Conservation (phyloP, 2,329 filamentous ascomycete genomes). For the Aspergillus ochraceus region DNA sequence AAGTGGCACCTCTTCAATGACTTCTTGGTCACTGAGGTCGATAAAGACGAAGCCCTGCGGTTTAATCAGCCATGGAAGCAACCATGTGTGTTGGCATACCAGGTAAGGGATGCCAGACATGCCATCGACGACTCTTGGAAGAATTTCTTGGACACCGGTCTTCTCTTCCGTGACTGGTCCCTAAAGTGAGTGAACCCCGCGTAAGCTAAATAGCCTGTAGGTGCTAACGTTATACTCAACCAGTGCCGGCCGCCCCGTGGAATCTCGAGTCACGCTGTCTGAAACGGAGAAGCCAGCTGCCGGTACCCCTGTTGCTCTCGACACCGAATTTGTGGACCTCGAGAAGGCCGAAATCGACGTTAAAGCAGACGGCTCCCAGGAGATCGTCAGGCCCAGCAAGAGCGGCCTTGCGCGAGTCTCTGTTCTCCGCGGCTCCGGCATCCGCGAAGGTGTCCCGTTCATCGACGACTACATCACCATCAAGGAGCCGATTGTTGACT, state of each 20-base stretch:
- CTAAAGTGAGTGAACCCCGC: slow-evolving; percentile 41
- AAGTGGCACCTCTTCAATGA: slow-evolving; percentile 98
- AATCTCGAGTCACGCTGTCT: slow-evolving; percentile 39
- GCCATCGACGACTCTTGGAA: slow-evolving; percentile 86
- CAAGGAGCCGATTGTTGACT: slow-evolving; percentile 88
- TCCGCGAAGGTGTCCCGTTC: slow-evolving; percentile 79
- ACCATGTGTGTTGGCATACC: slow-evolving; percentile 83
- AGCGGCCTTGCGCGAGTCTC: slow-evolving; percentile 92
- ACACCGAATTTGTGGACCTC: slow-evolving; percentile 93
- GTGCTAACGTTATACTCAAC: slow-evolving; percentile 5
- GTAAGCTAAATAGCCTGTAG: neutral
- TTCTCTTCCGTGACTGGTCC: slow-evolving; percentile 75
- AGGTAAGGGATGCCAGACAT: slow-evolving; percentile 78
- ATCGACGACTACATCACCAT: slow-evolving; percentile 97
- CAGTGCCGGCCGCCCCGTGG: slow-evolving; percentile 39
- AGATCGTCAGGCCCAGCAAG: slow-evolving; percentile 87
- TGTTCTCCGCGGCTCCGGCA: slow-evolving; percentile 76
- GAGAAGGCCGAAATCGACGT: slow-evolving; percentile 94
- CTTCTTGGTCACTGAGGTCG: slow-evolving; percentile 81
- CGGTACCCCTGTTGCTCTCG: slow-evolving; percentile 79
- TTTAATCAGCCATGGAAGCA: slow-evolving; percentile 93
- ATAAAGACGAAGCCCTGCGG: slow-evolving; percentile 77
- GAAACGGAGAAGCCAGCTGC: slow-evolving; percentile 66
- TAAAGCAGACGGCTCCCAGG: slow-evolving; percentile 87
- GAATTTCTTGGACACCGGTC: slow-evolving; percentile 74